Conservation (phyloP, 2,329 filamentous ascomycete genomes). For the Herpomyces periplanetae region DNA sequence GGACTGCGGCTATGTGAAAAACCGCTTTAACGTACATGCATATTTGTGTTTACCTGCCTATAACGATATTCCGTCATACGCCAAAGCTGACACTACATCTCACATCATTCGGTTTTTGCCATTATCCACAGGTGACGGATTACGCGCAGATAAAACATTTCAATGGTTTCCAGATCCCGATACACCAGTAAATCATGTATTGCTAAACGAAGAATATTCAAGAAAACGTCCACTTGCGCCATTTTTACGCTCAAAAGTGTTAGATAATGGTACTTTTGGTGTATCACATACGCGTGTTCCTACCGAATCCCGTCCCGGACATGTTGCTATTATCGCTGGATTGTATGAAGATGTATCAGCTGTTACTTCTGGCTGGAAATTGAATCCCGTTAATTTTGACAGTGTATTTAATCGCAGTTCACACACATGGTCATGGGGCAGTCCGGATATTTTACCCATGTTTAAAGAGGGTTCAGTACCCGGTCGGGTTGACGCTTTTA, state of each 20-base stretch:
- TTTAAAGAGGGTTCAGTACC: constrained; percentile 70
- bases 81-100: too few relatives aligned
- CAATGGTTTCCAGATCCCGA: constrained; percentile 67
- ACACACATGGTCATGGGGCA: constrained; percentile 98
- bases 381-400: constrained; percentile 92
- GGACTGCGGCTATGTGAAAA: too few relatives aligned
- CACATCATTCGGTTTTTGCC: background rate
- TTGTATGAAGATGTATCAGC: constrained; percentile 92
- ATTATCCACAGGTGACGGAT: constrained; percentile 23
- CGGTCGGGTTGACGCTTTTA: constrained; percentile 50
- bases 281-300: constrained; percentile 88
- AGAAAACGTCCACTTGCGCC: constrained; percentile 45
- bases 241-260: constrained; percentile 52
- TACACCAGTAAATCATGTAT: constrained; percentile 16
- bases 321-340: constrained; percentile 82
- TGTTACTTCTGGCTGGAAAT: constrained; percentile 87
- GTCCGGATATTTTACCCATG: constrained; percentile 87
- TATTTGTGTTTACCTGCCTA: too few relatives aligned
- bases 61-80: too few relatives aligned
- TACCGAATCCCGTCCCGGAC: constrained; percentile 75
- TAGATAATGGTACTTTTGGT: constrained; percentile 70
- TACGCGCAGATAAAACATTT: constrained; percentile 90
- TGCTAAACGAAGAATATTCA: constrained; percentile 17
- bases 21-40: too few relatives aligned
- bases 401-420: constrained; percentile 87